These are phyloP conservation scores for Echium plantagineum DNA, from an alignment of 257 asterid species.

Conservation along the genomic window DNA sequence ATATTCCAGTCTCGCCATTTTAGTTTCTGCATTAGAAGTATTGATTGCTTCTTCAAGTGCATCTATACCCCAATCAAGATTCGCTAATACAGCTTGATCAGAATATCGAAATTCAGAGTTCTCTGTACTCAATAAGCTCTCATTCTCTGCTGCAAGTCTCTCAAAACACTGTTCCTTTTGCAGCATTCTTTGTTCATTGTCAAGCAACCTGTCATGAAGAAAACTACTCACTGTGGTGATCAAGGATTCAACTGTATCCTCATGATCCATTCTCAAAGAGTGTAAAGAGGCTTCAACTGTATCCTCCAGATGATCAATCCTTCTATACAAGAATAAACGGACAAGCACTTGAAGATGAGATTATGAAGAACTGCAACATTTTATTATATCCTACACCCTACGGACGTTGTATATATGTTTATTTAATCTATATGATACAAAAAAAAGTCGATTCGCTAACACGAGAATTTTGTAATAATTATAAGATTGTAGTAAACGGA, in stretches of 20 bases:
- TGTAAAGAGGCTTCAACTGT: neutral
- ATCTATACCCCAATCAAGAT: constrained; percentile 82
- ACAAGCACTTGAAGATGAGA: too few species aligned
- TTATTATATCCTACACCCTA: too few species aligned
- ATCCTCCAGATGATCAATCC: too few species aligned
- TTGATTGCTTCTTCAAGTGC: constrained; percentile 76
- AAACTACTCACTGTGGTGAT: constrained; percentile 38
- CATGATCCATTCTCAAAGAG: constrained; percentile 55
- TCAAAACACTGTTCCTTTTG: constrained; percentile 77
- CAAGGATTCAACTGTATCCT: constrained; percentile 42
- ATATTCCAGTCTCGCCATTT: constrained; percentile 59
- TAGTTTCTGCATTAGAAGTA: constrained; percentile 55
- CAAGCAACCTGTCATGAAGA: constrained; percentile 44
- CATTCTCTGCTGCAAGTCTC: constrained; percentile 67
- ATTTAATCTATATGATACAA: too few species aligned
- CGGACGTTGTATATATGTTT: too few species aligned
- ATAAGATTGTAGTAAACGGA: too few species aligned
- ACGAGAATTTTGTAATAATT: too few species aligned
- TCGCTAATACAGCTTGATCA: constrained; percentile 75
- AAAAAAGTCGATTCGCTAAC: too few species aligned
- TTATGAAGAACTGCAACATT: too few species aligned
- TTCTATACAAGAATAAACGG: too few species aligned
- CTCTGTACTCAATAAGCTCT: constrained; percentile 18
- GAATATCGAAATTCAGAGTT: constrained; percentile 49
- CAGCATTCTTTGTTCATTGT: constrained; percentile 36